Conservation (phyloP, 2,329 filamentous ascomycete species). For the Fragosphaeria purpurea region DNA sequence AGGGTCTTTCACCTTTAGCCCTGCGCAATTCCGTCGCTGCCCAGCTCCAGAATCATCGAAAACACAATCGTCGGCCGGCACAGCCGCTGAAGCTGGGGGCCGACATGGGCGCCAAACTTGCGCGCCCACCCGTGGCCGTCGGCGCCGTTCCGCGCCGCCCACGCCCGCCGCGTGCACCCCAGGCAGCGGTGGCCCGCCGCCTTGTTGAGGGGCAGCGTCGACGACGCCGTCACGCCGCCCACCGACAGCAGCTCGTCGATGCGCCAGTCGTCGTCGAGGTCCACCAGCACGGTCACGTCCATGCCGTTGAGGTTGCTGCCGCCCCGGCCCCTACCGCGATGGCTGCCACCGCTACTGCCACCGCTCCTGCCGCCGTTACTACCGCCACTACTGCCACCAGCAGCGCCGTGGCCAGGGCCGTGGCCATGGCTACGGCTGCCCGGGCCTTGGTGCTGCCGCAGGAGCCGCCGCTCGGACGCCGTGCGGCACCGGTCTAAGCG, state of each 20-base stretch:
- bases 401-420: not conserved
- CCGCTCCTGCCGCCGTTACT: not conserved
- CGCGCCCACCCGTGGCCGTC: not conserved
- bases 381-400: not conserved
- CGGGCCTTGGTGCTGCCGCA: not conserved
- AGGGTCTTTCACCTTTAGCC: too few species aligned
- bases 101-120: slow-evolving; percentile 6
- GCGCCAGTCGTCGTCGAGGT: slow-evolving; percentile 12
- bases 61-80: slow-evolving; percentile 11
- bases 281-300: slow-evolving; percentile 11
- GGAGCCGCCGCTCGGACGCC: not conserved
- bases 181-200: slow-evolving; percentile 10
- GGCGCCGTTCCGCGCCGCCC: slow-evolving; percentile 6
- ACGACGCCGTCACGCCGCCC: not conserved
- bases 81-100: slow-evolving; percentile 1
- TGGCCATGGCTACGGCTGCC: not conserved
- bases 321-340: not conserved
- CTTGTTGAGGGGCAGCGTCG: slow-evolving; percentile 6
- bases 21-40: not conserved
- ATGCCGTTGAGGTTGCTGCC: slow-evolving; percentile 4
- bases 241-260: slow-evolving; percentile 14
- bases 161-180: slow-evolving; percentile 6
- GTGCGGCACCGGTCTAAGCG: not conserved
- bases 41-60: slow-evolving; percentile 9
- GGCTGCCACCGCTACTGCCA: too few species aligned